Evolutionary conservation across 163 green algal genomes (phyloP), one percentile per base, ranked within the genome.

Genomic region (Trebouxia gelatinosa): DNA sequence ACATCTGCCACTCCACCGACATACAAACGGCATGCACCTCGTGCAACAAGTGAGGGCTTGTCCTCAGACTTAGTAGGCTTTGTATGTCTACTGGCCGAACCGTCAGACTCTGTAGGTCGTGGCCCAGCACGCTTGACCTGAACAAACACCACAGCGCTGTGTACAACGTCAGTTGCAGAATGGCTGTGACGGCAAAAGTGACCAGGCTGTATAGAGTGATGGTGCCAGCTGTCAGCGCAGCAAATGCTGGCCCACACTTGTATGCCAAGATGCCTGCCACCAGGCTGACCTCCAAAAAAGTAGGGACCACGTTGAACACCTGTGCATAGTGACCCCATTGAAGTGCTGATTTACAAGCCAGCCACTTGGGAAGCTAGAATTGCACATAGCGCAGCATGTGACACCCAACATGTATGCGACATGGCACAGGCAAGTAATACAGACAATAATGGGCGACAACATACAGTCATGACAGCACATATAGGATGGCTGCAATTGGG

Each of bases 221-320:
- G 2, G 95, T 98, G 57, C 46, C 94, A 0, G 87, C 83, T 0
- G 95, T 98, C 32, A 99, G 86, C 0, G 57, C 83, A 0, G 93
- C 94, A 83, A 98, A 95, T 29, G 84, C 62, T 13, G 89, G 78
- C 6, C 95, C 96, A 86, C 93, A 98, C 84, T 97, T 97, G 83
- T 90, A 90, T 1, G 89, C 90, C 40, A 99, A 87, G 77, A 98
- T 95, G 75, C 86, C 90, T 1, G 87, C 84, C 13, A 99, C 95
- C 51, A 98, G 77, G 4, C 79, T 80, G 6, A 97, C 90, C 85
- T 98, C 94, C 26, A 98, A 85, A 21, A 89, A 78, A 13, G 94
- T 98, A 16, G 94, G 94, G 29, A 95, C 87, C 29, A 98, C 92
- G 79, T 98, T 98, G 91, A 98, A 97, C 0, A 78, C 50, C 68